phyloP scores from a whole-genome alignment of 768 basidiomycete species.

The Termitomyces heimii region DNA sequence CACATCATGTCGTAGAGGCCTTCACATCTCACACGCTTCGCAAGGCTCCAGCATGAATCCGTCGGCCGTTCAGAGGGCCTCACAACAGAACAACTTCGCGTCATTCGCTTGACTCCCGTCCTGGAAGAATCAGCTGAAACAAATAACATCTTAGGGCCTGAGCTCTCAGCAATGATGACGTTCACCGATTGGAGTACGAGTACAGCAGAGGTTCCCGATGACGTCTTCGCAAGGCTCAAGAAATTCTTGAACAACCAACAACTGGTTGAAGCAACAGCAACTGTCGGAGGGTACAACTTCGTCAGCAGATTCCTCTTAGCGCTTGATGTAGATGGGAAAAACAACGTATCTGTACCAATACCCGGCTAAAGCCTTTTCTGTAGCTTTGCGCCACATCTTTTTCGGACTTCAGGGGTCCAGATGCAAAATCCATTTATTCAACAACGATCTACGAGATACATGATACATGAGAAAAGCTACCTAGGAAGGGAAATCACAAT shows the following conservation, averaged over 20 bases:
- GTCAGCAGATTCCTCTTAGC: constrained; percentile 24
- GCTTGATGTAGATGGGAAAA: constrained; percentile 22
- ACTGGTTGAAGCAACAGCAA: constrained; percentile 22
- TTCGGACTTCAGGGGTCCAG: background rate
- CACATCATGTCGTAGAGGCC: background rate
- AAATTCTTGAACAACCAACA: constrained; percentile 20
- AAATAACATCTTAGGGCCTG: constrained; percentile 14
- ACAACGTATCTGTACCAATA: constrained; percentile 20
- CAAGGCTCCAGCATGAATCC: constrained; percentile 27
- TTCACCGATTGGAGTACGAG: constrained; percentile 24
- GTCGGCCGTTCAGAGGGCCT: constrained; percentile 25
- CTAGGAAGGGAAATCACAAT: background rate
- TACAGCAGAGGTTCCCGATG: constrained; percentile 17
- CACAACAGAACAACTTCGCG: constrained; percentile 21
- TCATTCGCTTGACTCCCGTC: constrained; percentile 17
- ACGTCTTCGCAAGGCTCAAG: constrained; percentile 17
- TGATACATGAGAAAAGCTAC: constrained; percentile 3
- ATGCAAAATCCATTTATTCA: background rate
- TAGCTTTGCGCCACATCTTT: background rate
- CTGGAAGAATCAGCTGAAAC: constrained; percentile 10
- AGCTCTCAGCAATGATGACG: constrained; percentile 19
- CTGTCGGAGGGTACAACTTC: constrained; percentile 23
- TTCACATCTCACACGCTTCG: background rate
- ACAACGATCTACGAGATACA: background rate
- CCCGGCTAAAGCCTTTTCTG: constrained; percentile 8